A percentile compares a stretch with the other conserved stretches of the same genome.
Conservation (phyloP, 768 basidiomycete species). For the Clathrus columnatus region DNA sequence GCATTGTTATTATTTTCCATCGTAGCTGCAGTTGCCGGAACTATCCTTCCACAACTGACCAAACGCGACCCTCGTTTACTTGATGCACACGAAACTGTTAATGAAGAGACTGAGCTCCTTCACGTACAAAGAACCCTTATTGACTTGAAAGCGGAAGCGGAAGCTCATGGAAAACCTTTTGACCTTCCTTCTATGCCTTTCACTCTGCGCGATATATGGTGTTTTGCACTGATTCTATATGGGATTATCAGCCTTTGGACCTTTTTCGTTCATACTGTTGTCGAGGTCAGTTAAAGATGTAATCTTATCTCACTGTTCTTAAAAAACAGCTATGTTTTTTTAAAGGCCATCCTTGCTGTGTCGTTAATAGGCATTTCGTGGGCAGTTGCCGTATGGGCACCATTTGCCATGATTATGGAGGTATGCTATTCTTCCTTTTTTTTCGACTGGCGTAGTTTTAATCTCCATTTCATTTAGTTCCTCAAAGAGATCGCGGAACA, state of each 20-base stretch:
- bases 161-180: constrained; percentile 61
- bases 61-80: constrained; percentile 76
- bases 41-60: constrained; percentile 70
- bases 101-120: constrained; percentile 65
- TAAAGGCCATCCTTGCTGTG: constrained; percentile 71
- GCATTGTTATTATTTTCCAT: constrained; percentile 89
- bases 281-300: constrained; percentile 36
- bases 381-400: constrained; percentile 98
- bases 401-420: constrained; percentile 98
- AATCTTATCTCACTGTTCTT: not conserved
- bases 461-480: constrained; percentile 33
- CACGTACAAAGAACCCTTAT: constrained; percentile 64
- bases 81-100: constrained; percentile 51
- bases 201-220: constrained; percentile 91
- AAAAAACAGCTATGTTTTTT: not conserved
- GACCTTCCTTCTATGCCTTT: constrained; percentile 83
- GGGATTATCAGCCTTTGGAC: constrained; percentile 45
- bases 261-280: constrained; percentile 72
- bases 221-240: constrained; percentile 76
- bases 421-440: constrained; percentile 27
- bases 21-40: constrained; percentile 80
- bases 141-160: constrained; percentile 81
- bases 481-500: constrained; percentile 59
- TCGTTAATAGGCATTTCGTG: constrained; percentile 87
- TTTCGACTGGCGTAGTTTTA: not conserved